Percentiles rank a stretch among this genome's conserved stretches.
phyloP scores from a whole-genome alignment of 2,329 filamentous ascomycete species.

The Phyllosticta citriasiana region DNA sequence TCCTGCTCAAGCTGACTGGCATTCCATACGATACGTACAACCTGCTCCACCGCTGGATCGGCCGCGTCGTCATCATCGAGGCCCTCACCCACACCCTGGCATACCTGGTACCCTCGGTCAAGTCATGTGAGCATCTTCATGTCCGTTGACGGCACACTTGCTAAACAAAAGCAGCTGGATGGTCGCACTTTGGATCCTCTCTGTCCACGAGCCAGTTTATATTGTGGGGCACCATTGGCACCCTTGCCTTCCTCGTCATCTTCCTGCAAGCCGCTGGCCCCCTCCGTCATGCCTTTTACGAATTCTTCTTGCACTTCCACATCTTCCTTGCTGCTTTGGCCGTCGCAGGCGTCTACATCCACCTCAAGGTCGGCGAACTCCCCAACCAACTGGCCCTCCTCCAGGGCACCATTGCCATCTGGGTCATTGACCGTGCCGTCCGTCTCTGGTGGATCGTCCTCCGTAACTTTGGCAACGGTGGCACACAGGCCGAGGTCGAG shows the following conservation, averaged over 20 bases:
- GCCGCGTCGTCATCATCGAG: conserved; percentile 64
- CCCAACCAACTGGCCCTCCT: conserved; percentile 53
- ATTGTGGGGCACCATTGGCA: conserved; percentile 53
- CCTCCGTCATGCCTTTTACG: conserved; percentile 68
- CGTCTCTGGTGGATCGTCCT: conserved; percentile 53
- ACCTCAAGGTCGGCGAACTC: conserved; percentile 39
- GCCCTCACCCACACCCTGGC: conserved; percentile 55
- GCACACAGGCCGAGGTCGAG: conserved; percentile 61
- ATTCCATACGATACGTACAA: conserved; percentile 80
- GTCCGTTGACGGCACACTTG: conserved; percentile 13
- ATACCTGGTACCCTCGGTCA: conserved; percentile 41
- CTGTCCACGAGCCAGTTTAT: conserved; percentile 40
- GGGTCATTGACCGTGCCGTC: conserved; percentile 52
- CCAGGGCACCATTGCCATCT: conserved; percentile 54
- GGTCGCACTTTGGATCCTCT: conserved; percentile 34
- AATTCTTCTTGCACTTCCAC: conserved; percentile 65
- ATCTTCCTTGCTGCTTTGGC: conserved; percentile 52
- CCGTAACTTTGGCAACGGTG: conserved; percentile 56
- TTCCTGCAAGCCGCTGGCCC: conserved; percentile 60
- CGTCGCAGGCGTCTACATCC: conserved; percentile 58
- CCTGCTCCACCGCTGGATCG: conserved; percentile 70
- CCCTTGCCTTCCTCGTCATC: conserved; percentile 51
- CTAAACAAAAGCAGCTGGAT: conserved; percentile 29
- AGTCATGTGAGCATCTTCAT: conserved; percentile 18
- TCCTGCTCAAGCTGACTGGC: conserved; percentile 59